Conservation (phyloP, 768 basidiomycete species). For the Suillus decipiens region DNA sequence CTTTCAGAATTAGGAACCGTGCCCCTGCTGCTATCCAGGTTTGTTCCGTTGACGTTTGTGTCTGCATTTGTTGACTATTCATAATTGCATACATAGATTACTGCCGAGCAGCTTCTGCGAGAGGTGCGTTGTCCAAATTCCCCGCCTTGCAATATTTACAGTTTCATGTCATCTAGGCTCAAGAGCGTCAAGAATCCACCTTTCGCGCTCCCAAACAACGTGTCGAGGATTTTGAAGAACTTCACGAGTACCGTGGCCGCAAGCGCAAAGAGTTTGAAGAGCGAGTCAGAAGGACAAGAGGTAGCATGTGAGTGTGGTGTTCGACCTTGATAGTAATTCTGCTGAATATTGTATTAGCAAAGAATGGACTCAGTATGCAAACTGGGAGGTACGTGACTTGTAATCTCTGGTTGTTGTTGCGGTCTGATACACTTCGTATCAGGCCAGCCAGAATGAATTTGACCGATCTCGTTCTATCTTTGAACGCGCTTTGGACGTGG, state of each 20-base stretch:
- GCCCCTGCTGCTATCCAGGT: conserved; percentile 94
- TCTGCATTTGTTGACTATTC: conserved; percentile 7
- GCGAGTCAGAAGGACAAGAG: conserved; percentile 74
- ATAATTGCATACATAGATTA: conserved; percentile 62
- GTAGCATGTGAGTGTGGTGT: conserved; percentile 65
- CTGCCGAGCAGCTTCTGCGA: conserved; percentile 95
- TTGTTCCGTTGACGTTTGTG: conserved; percentile 25
- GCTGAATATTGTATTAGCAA: conserved; percentile 48
- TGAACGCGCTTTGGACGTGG: conserved; percentile 96
- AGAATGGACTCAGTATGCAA: conserved; percentile 86
- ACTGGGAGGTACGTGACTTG: conserved; percentile 65
- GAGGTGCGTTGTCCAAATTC: conserved; percentile 54
- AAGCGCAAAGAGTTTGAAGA: conserved; percentile 96
- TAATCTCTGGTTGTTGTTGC: conserved; percentile 14
- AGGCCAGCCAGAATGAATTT: conserved; percentile 96
- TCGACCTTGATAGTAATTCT: neutral
- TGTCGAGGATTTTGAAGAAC: conserved; percentile 93
- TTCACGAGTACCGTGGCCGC: conserved; percentile 86
- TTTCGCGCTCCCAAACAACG: conserved; percentile 93
- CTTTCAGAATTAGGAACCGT: conserved; percentile 87
- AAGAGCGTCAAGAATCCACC: conserved; percentile 93
- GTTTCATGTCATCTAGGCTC: conserved; percentile 56
- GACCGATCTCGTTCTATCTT: conserved; percentile 93
- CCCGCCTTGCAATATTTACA: neutral
- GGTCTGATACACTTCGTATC: neutral